phyloP scores from a whole-genome alignment of 805 yeast species.

The Ogataea degrootiae region DNA sequence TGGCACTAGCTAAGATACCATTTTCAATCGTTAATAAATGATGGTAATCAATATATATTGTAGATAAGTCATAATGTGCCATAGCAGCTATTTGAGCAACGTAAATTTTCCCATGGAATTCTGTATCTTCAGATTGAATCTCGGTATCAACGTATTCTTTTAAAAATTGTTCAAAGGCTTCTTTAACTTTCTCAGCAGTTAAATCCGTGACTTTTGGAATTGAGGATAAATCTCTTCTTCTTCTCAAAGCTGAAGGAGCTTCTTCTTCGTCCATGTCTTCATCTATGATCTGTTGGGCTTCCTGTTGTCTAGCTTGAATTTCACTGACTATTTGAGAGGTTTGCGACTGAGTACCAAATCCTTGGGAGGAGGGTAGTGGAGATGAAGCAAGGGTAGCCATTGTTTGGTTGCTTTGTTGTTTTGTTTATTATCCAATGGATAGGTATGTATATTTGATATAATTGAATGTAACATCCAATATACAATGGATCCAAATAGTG shows the following conservation, averaged over 20 bases:
- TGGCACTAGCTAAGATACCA: slow-evolving; percentile 85
- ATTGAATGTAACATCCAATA: too few relatives aligned
- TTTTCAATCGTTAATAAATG: slow-evolving; percentile 73
- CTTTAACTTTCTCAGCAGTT: slow-evolving; percentile 91
- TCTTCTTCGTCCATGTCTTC: slow-evolving; percentile 24
- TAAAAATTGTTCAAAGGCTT: slow-evolving; percentile 80
- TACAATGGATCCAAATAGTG: too few relatives aligned
- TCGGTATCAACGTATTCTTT: slow-evolving; percentile 53
- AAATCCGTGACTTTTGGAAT: slow-evolving; percentile 86
- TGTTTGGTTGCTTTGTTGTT: not conserved
- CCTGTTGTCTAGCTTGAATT: slow-evolving; percentile 13
- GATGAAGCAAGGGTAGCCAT: slow-evolving; percentile 28
- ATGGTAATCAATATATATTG: slow-evolving; percentile 80
- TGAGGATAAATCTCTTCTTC: slow-evolving; percentile 56
- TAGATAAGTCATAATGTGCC: slow-evolving; percentile 67
- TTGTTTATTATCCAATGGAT: not conserved
- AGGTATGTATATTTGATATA: not conserved
- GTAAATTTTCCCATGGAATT: slow-evolving; percentile 56
- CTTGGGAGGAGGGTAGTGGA: slow-evolving; percentile 25
- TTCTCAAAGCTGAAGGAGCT: slow-evolving; percentile 28
- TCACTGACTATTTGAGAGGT: slow-evolving; percentile 26
- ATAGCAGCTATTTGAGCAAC: slow-evolving; percentile 76
- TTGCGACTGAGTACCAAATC: slow-evolving; percentile 14
- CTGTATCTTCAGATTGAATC: slow-evolving; percentile 30
- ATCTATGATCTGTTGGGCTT: slow-evolving; percentile 16